Conservation (phyloP, 495 filamentous ascomycete species). For the Penicillium longicatenatum region DNA sequence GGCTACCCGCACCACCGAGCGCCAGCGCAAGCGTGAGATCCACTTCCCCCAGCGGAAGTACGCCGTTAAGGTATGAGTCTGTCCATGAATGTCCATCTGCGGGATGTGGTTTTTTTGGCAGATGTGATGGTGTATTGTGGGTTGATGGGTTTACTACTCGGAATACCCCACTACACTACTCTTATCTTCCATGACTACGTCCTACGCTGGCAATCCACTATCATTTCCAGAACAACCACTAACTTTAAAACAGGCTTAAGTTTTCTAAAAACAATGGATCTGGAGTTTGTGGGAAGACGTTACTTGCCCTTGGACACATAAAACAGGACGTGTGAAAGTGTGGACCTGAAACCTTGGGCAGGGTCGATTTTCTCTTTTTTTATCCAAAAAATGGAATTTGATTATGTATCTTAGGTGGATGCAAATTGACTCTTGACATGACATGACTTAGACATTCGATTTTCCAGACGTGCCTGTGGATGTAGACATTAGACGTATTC, state of each 20-base stretch:
- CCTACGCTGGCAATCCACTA: background rate
- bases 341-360: constrained; percentile 39
- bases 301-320: constrained; percentile 35
- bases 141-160: background rate
- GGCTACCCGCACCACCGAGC: constrained; percentile 74
- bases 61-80: constrained; percentile 84
- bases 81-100: background rate
- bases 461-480: background rate
- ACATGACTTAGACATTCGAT: constrained; percentile 27
- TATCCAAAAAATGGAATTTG: constrained; percentile 42
- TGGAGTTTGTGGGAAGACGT: constrained; percentile 44
- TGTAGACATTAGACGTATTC: constrained; percentile 1
- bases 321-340: constrained; percentile 36
- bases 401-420: constrained; percentile 51
- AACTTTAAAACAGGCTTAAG: constrained; percentile 42
- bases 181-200: background rate
- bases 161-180: background rate
- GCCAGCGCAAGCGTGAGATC: constrained; percentile 87
- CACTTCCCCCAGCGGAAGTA: constrained; percentile 99
- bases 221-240: background rate
- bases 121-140: background rate
- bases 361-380: constrained; percentile 46
- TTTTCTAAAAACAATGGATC: constrained; percentile 38
- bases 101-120: background rate
- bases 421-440: constrained; percentile 51